Base-by-base conservation (phyloP, 768 basidiomycete genomes). In the Lactifluus subvellereus region DNA sequence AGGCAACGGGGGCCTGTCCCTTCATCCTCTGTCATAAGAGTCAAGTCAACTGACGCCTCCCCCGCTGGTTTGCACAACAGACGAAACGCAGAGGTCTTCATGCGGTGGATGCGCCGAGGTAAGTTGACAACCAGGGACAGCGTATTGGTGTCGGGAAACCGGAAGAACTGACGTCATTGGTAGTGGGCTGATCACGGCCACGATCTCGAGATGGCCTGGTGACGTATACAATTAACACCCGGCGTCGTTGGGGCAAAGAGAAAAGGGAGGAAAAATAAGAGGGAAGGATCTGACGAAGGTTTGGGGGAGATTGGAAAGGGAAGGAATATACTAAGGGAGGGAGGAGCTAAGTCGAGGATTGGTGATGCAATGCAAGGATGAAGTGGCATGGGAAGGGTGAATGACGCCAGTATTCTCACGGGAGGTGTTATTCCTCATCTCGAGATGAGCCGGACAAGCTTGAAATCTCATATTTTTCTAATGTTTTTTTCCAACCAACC, bases 101-200 rank as follows among this genome's bases (percentile, higher is more conserved):
- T 65, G 92, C 94, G 54, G 77, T 92, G 62, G 81, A 87, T 42
- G 89, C 89, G 20, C 93, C 94, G 27, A 91, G 89, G 90, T 89
- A 67, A 69, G 83, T 72, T n/a, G 3, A 5, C 5, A 5, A 20
- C 22, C 9, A 13, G 18, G 33, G 37, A 30, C 4, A 38, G 57
- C 14, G 40, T 2, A 2, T 6, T 16, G 18, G 49, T 20, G 45
- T 42, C 59, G 48, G 57, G 6, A 38, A 18, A 7, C 14, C 8
- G 27, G 40, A 22, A 22, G 22, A 22, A 22, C 22, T 22, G 22
- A 22, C 22, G 22, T 22, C 22, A 22, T 22, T 22, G 22, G 22
- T 22, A 22, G 22, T 22, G n/a, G n/a, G n/a, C n/a, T n/a, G n/a
- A n/a, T n/a, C n/a, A n/a, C n/a, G n/a, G n/a, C n/a, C n/a, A n/a